Conservation (phyloP, 305 asterid species). For the Plantago coronopus region DNA sequence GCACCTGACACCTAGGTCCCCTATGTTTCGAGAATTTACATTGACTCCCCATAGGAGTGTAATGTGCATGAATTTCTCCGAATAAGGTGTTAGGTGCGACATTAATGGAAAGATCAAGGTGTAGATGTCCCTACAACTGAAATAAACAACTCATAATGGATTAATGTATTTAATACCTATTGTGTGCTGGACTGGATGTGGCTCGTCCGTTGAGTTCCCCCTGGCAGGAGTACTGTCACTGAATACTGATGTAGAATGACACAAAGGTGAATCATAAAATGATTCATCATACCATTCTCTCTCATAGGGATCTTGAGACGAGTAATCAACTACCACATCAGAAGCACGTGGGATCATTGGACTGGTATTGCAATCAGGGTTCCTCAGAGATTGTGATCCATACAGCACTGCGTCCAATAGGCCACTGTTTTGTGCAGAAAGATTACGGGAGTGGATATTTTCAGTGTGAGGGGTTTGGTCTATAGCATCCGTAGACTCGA, state of each 20-base stretch:
- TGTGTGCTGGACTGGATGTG: constrained; percentile 26
- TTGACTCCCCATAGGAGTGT: too few relatives aligned
- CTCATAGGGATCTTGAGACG: constrained; percentile 30
- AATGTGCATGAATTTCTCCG: too few relatives aligned
- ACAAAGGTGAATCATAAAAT: constrained; percentile 47
- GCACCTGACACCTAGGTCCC: too few relatives aligned
- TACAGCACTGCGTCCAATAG: constrained; percentile 68
- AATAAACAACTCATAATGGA: constrained; percentile 1
- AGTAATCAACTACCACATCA: constrained; percentile 15
- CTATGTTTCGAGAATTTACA: too few relatives aligned
- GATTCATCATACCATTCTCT: constrained; percentile 41
- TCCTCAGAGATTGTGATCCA: constrained; percentile 47
- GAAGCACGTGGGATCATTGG: constrained; percentile 24
- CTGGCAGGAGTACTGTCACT: constrained; percentile 36
- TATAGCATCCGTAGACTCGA: constrained; percentile 56
- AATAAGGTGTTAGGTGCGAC: not conserved
- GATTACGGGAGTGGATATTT: constrained; percentile 38
- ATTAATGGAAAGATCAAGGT: not conserved
- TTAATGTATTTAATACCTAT: constrained; percentile 37
- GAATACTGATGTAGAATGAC: constrained; percentile 40
- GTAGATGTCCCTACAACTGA: not conserved
- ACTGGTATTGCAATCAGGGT: constrained; percentile 24
- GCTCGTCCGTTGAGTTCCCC: constrained; percentile 45
- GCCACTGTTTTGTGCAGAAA: constrained; percentile 62
- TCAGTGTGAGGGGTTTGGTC: constrained; percentile 55